Conservation (phyloP, 176 grass and related monocot species). For the Ensete ventricosum region DNA sequence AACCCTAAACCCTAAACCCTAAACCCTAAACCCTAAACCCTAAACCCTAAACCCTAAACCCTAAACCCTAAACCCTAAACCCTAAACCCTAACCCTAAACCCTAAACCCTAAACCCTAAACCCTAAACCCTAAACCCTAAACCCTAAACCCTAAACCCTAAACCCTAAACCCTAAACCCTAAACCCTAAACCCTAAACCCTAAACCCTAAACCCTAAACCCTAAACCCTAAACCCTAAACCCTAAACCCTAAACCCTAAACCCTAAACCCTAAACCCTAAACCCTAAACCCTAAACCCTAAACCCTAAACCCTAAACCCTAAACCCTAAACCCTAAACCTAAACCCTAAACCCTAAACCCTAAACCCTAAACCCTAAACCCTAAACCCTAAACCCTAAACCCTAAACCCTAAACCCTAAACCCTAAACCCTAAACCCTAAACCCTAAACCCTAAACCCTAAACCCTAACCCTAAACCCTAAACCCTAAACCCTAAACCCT, state of each 20-base stretch:
- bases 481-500: conserved; percentile 7
- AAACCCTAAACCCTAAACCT: conserved; percentile 2
- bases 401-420: too few relatives aligned
- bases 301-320: conserved; percentile 7
- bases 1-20: background rate
- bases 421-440: background rate
- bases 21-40: conserved; percentile 5
- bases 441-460: conserved; percentile 7
- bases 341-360: background rate
- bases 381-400: conserved; percentile 4
- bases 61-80: background rate
- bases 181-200: background rate
- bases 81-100: background rate
- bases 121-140: conserved; percentile 1
- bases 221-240: background rate
- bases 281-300: background rate
- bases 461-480: conserved; percentile 7
- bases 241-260: background rate
- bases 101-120: conserved; percentile 1
- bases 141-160: background rate
- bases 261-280: background rate
- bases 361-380: conserved; percentile 8
- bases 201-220: background rate
- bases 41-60: background rate
- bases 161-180: background rate